Evolutionary conservation across 129 eudicot species (phyloP).

Genomic region (Lactuca saligna): DNA sequence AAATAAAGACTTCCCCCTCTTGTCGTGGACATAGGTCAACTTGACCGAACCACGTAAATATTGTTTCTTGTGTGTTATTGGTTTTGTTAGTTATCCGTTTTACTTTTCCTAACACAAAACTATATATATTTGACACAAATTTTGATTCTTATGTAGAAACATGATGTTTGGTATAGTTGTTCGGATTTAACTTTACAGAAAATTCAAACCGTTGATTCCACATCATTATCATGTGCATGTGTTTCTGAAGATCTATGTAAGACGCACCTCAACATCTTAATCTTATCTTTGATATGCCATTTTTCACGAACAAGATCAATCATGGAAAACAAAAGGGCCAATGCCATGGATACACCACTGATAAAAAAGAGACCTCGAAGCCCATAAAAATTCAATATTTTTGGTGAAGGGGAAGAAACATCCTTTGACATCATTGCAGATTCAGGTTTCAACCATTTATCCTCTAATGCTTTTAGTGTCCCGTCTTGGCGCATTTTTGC

Average conservation of each 20-base stretch:
- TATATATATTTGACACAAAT: too few relatives aligned
- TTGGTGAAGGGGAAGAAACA: neutral
- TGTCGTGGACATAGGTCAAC: too few relatives aligned
- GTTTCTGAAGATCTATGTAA: neutral
- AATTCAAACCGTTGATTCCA: neutral
- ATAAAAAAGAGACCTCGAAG: conserved; percentile 21
- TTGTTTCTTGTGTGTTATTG: too few relatives aligned
- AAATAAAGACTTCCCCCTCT: too few relatives aligned
- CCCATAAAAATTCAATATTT: conserved; percentile 3
- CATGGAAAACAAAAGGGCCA: conserved; percentile 1
- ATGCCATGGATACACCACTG: conserved; percentile 11
- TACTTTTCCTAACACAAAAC: too few relatives aligned
- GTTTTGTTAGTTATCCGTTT: too few relatives aligned
- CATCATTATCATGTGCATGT: neutral
- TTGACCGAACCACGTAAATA: too few relatives aligned
- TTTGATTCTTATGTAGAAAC: too few relatives aligned
- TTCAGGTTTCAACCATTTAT: conserved; percentile 15
- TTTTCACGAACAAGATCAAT: neutral
- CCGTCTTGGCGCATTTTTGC: too few relatives aligned
- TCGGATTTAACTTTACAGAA: too few relatives aligned
- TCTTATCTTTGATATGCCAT: neutral
- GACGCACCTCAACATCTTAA: neutral
- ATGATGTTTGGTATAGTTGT: too few relatives aligned
- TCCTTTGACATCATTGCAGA: neutral
- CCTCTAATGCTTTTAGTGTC: too few relatives aligned